Evolutionary conservation across 495 filamentous ascomycete genomes (phyloP).

Genomic region (Rhizodiscina lignyota): DNA sequence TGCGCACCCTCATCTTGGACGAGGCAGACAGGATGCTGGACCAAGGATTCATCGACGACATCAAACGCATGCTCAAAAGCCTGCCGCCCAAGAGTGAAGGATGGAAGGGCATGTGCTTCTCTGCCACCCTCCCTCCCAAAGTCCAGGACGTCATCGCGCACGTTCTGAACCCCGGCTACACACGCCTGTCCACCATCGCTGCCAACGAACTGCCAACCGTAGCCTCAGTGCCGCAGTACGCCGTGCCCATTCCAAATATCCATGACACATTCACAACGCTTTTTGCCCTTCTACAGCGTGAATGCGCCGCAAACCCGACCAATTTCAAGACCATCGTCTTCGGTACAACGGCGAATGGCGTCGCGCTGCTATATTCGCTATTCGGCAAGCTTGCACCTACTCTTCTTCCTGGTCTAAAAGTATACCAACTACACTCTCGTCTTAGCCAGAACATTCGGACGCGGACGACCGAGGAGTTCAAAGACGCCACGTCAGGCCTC

Average conservation of each 20-base stretch:
- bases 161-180: conserved; percentile 38
- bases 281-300: no score
- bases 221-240: conserved; percentile 42
- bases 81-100: conserved; percentile 38
- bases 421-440: conserved; percentile 44
- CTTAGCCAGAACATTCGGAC: conserved; percentile 40
- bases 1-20: conserved; percentile 46
- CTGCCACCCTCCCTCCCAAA: conserved; percentile 47
- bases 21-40: conserved; percentile 56
- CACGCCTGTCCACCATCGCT: conserved; percentile 44
- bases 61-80: conserved; percentile 38
- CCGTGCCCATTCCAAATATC: no score
- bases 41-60: conserved; percentile 39
- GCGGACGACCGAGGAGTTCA: conserved; percentile 42
- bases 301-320: conserved; percentile 15
- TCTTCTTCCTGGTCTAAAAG: conserved; percentile 27
- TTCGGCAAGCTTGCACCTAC: conserved; percentile 26
- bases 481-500: conserved; percentile 33
- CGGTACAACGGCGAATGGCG: conserved; percentile 46
- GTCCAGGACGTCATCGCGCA: conserved; percentile 42
- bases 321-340: conserved; percentile 53
- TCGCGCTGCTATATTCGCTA: conserved; percentile 35
- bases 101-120: conserved; percentile 59
- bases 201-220: conserved; percentile 43
- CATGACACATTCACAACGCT: no score